Evolutionary conservation across 768 basidiomycete species (phyloP), one percentile per base, ranked within the genome.

Genomic region (Lanmaoa pseudosensibilis): DNA sequence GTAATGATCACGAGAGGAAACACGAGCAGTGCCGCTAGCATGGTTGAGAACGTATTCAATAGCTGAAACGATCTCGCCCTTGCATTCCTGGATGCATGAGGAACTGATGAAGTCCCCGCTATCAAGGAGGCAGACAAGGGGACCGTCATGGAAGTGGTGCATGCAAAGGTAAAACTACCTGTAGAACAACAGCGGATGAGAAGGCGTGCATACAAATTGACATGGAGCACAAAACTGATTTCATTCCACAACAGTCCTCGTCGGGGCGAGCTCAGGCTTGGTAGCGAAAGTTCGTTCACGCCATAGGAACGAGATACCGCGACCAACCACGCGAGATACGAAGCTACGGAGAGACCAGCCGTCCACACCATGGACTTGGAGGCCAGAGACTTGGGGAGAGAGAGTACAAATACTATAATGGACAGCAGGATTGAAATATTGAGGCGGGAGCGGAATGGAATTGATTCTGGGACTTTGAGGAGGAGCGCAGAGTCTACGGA

Each of bases 111-210:
- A 7, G 45, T 53, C 15, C 61, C 72, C 27, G 78, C 78, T 55
- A 78, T 79, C 50, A 88, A 69, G 4, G 87, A 82, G 37, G 83
- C 76, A 58, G 87, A 88, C 51, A 90, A 69, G 19, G 86, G 81
- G 18, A 89, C 75, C 5, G 89, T 87, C 56, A 81, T 80, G 7
- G 83, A 74, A 1, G 88, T 83, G 18, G 84, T 78, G 64, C 88
- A 90, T 13, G 83, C 75, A 66, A 90, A 90, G 10, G 83, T 80
- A n/a, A 66, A 30, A 19, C 78, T 79, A 48, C 81, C 87, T 89
- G 55, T 57, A 32, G 30, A 41, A 52, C 36, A 50, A 36, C 10
- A 23, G 44, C 15, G 11, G 16, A 50, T 62, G 55, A 56, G 57
- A 53, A 47, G 30, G 38, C 18, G 46, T 2, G 16, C n/a, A 19